Evolutionary conservation across 768 basidiomycete genomes (phyloP).

Genomic region (Heimioporus sp.): DNA sequence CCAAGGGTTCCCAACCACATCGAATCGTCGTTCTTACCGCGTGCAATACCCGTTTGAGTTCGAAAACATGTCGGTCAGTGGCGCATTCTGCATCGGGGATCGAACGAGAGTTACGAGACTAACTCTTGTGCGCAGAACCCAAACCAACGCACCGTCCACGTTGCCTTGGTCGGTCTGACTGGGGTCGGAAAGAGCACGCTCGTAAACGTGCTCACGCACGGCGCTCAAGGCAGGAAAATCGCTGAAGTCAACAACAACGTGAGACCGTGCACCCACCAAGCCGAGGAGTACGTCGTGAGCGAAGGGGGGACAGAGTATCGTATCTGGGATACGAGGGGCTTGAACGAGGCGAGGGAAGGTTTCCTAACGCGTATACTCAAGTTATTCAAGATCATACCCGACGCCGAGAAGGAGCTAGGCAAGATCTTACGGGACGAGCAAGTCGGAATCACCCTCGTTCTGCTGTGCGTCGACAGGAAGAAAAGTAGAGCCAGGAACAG

Average conservation of each 20-base stretch:
- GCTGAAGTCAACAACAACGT: conserved; percentile 17
- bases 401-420: conserved; percentile 18
- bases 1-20: neutral
- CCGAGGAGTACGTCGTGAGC: conserved; percentile 6
- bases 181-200: conserved; percentile 28
- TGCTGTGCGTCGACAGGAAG: conserved; percentile 20
- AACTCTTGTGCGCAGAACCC: conserved; percentile 1
- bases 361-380: conserved; percentile 1
- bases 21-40: neutral
- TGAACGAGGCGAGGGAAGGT: conserved; percentile 17
- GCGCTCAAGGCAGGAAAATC: neutral
- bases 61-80: conserved; percentile 18
- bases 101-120: neutral
- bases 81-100: neutral
- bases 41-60: neutral
- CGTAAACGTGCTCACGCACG: conserved; percentile 19
- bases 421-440: conserved; percentile 10
- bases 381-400: neutral
- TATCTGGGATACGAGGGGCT: conserved; percentile 26
- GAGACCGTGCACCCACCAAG: conserved; percentile 18
- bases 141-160: conserved; percentile 4
- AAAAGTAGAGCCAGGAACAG: conserved; percentile 13
- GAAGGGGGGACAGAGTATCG: conserved; percentile 5
- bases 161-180: conserved; percentile 23
- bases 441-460: conserved; percentile 16